phyloP scores from a whole-genome alignment of 306 rosid species.

The Glycine tomentella region DNA sequence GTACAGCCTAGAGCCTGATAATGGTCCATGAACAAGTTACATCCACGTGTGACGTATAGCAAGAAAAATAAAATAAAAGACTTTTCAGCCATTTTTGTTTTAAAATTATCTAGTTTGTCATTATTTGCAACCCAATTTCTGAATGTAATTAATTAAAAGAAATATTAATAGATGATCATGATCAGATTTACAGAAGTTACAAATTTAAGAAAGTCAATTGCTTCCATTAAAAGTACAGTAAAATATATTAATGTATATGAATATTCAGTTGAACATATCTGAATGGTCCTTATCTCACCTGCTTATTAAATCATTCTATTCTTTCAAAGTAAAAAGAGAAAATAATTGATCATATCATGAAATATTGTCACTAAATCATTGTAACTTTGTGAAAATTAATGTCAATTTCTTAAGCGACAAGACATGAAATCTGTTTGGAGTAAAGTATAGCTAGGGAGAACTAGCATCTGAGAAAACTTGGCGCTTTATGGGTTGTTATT shows the following conservation, averaged over 20 bases:
- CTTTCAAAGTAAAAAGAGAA: background rate
- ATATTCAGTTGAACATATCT: background rate
- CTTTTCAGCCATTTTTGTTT: background rate
- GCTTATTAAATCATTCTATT: background rate
- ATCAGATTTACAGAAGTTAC: background rate
- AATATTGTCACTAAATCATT: background rate
- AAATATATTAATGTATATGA: background rate
- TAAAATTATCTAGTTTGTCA: background rate
- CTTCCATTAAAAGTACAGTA: background rate
- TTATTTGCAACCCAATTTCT: background rate
- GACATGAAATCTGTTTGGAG: background rate
- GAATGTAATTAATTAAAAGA: background rate
- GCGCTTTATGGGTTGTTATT: background rate
- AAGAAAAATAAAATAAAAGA: background rate
- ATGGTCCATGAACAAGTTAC: slow-evolving; percentile 27
- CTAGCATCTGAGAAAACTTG: background rate
- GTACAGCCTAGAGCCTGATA: slow-evolving; percentile 27
- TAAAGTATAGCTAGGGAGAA: background rate
- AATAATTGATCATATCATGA: background rate
- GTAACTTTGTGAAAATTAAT: background rate
- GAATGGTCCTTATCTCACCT: background rate
- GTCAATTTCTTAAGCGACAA: slow-evolving; percentile 1
- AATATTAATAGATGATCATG: background rate
- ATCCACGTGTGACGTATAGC: background rate
- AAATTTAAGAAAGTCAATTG: background rate